These are phyloP conservation scores for Pseudogymnoascus sp. DNA, from an alignment of 2,329 filamentous ascomycete genomes.

Conservation along the genomic window DNA sequence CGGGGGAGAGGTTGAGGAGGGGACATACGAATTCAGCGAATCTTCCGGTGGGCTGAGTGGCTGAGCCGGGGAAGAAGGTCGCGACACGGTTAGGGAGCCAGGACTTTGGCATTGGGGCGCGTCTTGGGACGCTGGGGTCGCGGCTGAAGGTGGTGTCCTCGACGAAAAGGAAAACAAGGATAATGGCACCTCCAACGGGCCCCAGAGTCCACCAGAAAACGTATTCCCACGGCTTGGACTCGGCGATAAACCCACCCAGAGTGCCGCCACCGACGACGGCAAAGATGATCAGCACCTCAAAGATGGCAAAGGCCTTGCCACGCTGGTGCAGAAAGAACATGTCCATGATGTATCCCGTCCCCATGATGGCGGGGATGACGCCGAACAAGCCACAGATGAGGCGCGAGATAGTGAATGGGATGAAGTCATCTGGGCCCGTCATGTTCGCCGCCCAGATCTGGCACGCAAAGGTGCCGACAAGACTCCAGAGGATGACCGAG, in stretches of 20 bases:
- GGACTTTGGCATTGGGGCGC: not conserved
- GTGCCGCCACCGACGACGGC: slow-evolving; percentile 29
- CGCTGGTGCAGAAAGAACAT: slow-evolving; percentile 37
- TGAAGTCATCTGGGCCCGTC: slow-evolving; percentile 28
- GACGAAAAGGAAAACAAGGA: slow-evolving; percentile 5
- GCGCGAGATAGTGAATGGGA: slow-evolving; percentile 30
- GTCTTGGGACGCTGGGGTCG: not conserved
- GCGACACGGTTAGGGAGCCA: not conserved
- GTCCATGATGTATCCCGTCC: slow-evolving; percentile 33
- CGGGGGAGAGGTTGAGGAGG: not conserved
- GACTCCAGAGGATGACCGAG: slow-evolving; percentile 21
- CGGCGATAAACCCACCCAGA: slow-evolving; percentile 33
- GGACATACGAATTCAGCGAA: not conserved
- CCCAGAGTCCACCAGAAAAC: slow-evolving; percentile 34
- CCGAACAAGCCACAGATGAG: slow-evolving; percentile 34
- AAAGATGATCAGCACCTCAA: slow-evolving; percentile 30
- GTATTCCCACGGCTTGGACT: slow-evolving; percentile 28
- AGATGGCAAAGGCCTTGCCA: slow-evolving; percentile 31
- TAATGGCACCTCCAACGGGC: not conserved
- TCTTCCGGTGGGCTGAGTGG: not conserved
- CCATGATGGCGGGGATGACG: slow-evolving; percentile 31
- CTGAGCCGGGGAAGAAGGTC: slow-evolving; percentile 5
- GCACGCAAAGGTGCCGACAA: slow-evolving; percentile 16
- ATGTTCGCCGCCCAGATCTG: slow-evolving; percentile 24
- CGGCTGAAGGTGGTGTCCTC: slow-evolving; percentile 9